These are phyloP conservation scores for Coemansia sp. DNA, from an alignment of 192 early-diverging fungal genomes.

Conservation along the genomic window DNA sequence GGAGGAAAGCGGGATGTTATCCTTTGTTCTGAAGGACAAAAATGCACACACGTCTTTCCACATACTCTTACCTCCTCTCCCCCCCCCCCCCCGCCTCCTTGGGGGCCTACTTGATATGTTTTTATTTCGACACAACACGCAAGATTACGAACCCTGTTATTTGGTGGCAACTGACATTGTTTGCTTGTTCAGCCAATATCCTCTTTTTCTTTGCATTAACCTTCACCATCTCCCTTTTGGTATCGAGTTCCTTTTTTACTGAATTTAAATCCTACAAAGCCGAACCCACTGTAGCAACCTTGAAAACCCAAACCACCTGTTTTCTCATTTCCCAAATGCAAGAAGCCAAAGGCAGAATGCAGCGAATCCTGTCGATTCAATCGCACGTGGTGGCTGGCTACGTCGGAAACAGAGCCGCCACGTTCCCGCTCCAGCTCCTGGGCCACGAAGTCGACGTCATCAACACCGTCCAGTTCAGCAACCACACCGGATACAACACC, in stretches of 20 bases:
- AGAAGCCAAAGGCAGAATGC: too few species aligned
- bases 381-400: conserved; percentile 71
- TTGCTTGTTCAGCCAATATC: background rate
- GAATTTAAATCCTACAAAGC: too few species aligned
- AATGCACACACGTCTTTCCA: too few species aligned
- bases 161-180: background rate
- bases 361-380: conserved; percentile 55
- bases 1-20: too few species aligned
- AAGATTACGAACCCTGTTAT: background rate
- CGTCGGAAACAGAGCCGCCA: conserved; percentile 87
- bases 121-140: background rate
- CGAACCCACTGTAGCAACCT: too few species aligned
- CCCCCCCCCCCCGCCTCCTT: background rate
- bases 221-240: too few species aligned
- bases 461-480: conserved; percentile 93
- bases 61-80: too few species aligned
- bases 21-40: too few species aligned
- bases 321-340: too few species aligned
- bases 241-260: too few species aligned
- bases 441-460: conserved; percentile 92
- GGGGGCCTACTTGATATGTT: background rate
- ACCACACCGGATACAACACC: conserved; percentile 86
- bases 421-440: conserved; percentile 88
- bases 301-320: too few species aligned
- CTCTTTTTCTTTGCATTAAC: background rate